phyloP scores from a whole-genome alignment of 2,329 filamentous ascomycete species.

The Fusarium sp. region DNA sequence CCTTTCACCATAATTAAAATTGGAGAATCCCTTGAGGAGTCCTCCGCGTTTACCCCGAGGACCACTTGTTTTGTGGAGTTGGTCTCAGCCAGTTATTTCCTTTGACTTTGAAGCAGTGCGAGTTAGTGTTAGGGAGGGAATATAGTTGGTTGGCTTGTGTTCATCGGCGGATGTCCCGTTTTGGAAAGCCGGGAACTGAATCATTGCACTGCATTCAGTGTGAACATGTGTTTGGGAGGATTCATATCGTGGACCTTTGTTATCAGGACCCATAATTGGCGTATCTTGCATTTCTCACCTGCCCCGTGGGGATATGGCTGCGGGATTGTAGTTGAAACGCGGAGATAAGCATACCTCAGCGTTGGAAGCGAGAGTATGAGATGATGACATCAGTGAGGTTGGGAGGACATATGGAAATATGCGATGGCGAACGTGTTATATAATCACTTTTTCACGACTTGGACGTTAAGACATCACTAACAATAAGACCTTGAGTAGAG shows the following conservation, averaged over 20 bases:
- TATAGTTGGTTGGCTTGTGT: background rate
- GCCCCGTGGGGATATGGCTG: constrained; percentile 4
- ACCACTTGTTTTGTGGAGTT: background rate
- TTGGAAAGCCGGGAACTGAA: background rate
- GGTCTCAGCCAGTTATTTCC: background rate
- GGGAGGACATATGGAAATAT: accelerated
- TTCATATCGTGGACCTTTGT: background rate
- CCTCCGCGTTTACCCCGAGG: background rate
- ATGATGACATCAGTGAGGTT: background rate
- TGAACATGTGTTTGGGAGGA: accelerated
- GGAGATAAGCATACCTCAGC: background rate
- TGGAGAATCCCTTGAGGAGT: background rate
- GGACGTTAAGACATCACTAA: accelerated
- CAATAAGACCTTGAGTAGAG: accelerated
- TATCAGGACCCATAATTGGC: background rate
- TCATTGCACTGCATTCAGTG: background rate
- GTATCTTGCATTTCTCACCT: background rate
- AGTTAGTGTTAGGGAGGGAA: background rate
- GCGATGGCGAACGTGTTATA: accelerated
- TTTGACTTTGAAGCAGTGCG: background rate
- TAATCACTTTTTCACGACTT: background rate
- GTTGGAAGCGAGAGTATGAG: background rate
- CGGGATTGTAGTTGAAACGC: background rate
- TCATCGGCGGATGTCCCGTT: background rate
- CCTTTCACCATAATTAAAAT: background rate